phyloP scores from a whole-genome alignment of 1,139 yeast genomes.

The Yamadazyma aaseri region DNA sequence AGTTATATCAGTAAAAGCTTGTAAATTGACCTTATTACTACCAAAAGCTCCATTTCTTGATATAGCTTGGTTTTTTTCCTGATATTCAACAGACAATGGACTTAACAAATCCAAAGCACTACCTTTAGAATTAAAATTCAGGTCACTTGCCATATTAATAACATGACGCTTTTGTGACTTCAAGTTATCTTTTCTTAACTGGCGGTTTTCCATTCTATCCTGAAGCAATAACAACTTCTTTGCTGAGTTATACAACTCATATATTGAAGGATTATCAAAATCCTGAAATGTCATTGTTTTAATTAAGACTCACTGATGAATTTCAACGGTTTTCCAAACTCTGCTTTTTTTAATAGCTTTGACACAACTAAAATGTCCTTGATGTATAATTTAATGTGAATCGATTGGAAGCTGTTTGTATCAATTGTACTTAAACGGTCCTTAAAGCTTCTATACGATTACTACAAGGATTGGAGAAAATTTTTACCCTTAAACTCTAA shows the following conservation, averaged over 20 bases:
- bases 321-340: conserved; percentile 1
- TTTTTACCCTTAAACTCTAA: conserved; percentile 2
- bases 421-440: no score
- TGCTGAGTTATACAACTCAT: conserved; percentile 45
- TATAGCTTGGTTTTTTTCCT: conserved; percentile 20
- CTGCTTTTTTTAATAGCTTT: no score
- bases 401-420: no score
- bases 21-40: conserved; percentile 10
- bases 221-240: conserved; percentile 40
- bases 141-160: neutral
- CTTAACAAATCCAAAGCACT: conserved; percentile 36
- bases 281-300: conserved; percentile 10
- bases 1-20: conserved; percentile 18
- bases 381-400: no score
- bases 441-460: no score
- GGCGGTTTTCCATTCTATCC: conserved; percentile 43
- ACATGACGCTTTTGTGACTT: conserved; percentile 22
- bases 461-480: no score
- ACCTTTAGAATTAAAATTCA: neutral
- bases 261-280: conserved; percentile 34
- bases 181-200: conserved; percentile 34
- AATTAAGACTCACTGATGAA: conserved; percentile 1
- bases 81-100: conserved; percentile 40
- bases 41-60: conserved; percentile 1
- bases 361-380: no score